Conservation (phyloP, 345 rosid genomes). For the Alliaria petiolata region DNA sequence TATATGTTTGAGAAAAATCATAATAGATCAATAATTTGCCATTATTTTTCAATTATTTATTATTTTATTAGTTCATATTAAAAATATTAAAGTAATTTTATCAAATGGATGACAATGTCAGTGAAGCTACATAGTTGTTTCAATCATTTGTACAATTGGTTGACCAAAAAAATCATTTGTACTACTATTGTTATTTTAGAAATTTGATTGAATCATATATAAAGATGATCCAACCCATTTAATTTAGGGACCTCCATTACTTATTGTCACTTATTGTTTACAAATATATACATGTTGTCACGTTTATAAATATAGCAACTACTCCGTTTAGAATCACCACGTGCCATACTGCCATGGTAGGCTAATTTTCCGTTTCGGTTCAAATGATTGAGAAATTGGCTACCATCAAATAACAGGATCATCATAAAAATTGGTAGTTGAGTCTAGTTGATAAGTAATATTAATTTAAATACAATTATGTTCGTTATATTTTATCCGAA, state of each 20-base stretch:
- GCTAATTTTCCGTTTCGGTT: background rate
- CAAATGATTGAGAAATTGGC: constrained; percentile 1
- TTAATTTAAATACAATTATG: background rate
- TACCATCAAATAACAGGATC: background rate
- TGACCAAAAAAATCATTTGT: background rate
- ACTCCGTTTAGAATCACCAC: background rate
- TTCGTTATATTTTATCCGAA: background rate
- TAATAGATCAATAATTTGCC: background rate
- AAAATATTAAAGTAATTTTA: background rate
- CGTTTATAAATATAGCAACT: constrained; percentile 2
- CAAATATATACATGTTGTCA: constrained; percentile 9
- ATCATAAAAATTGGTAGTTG: background rate
- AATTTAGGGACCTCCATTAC: background rate
- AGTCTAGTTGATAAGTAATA: background rate
- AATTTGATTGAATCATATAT: background rate
- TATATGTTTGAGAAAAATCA: no score
- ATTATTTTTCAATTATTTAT: background rate
- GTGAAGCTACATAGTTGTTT: background rate
- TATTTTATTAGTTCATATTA: background rate
- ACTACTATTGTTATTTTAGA: background rate
- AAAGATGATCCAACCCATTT: background rate
- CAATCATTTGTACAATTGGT: background rate
- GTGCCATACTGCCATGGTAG: constrained; percentile 8
- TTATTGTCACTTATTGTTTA: constrained; percentile 15
- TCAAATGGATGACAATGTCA: background rate